A percentile compares a stretch with the other conserved stretches of the same genome.
phyloP scores from a whole-genome alignment of 768 basidiomycete genomes.

The Pleurotus cornucopiae region DNA sequence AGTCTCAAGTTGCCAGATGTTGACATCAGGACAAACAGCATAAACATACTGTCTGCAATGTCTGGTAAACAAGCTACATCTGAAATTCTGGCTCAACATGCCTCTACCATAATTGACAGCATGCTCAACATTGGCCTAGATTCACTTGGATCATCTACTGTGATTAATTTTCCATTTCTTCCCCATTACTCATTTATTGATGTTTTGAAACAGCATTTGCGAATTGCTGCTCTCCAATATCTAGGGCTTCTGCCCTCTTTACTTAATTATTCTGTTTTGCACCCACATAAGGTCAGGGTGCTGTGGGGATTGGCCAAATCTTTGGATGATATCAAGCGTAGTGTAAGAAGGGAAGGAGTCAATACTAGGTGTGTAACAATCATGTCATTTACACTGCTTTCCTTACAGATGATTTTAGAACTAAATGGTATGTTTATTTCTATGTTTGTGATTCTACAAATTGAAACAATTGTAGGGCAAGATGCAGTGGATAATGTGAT shows the following conservation, averaged over 20 bases:
- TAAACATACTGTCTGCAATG: constrained; percentile 72
- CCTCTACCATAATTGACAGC: constrained; percentile 60
- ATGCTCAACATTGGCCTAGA: constrained; percentile 66
- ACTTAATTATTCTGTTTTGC: constrained; percentile 80
- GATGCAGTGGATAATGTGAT: too few relatives aligned
- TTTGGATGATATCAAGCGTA: constrained; percentile 86
- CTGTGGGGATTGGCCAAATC: constrained; percentile 69
- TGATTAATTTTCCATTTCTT: constrained; percentile 24
- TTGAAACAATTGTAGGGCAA: too few relatives aligned
- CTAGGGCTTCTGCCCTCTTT: constrained; percentile 69
- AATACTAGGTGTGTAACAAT: constrained; percentile 49
- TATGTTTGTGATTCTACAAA: too few relatives aligned
- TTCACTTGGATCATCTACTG: constrained; percentile 50
- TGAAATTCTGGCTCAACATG: constrained; percentile 61
- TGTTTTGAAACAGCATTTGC: constrained; percentile 54
- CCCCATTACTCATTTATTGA: neutral
- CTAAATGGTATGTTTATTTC: too few relatives aligned
- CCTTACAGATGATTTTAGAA: too few relatives aligned
- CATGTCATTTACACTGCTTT: too few relatives aligned
- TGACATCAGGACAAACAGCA: constrained; percentile 72
- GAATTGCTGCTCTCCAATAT: constrained; percentile 70
- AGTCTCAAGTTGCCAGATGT: constrained; percentile 76
- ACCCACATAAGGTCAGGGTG: constrained; percentile 71
- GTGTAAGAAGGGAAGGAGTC: constrained; percentile 85
- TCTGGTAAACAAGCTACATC: constrained; percentile 50